Base-by-base conservation (phyloP, 179 eudicot species). In the Spinacia oleracea region DNA sequence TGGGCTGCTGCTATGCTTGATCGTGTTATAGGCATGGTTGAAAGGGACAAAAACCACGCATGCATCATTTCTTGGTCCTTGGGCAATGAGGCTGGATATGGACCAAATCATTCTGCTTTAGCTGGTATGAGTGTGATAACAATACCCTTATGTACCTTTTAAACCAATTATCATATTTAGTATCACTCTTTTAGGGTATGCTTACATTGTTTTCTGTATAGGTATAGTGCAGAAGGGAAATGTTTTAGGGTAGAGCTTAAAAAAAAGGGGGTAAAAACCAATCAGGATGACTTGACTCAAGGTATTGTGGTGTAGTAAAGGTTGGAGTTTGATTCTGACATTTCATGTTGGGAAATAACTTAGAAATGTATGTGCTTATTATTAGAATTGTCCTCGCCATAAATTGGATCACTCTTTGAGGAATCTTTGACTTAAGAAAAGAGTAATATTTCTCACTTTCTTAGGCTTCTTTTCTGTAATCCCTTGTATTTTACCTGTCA, bases 51-150 rank as follows among this genome's bases (percentile, higher is more conserved):
- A 86, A 96, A 96, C 77, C 97, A 96, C 53, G 91, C 97, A 16
- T 96, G 98, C 88, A 93, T 96, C 48, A 89, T 96, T 81, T 84
- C 91, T 25, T 96, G 99, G 99, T 96, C 99, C 34, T 83, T 96
- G 83, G 99, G 99, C 70, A 96, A 96, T 82, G 99, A 96, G 85
- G 71, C 99, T 76, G 88, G 94, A 84, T 96, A 96, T 86, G 99
- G 99, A 75, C 92, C 99, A 45, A 96, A 93, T 85, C 99, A 96
- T 88, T 90, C 92, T 83, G 97, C 97, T 85, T 79, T 88, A 70
- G 97, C 99, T 82, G 98, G 98, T 95, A 93, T 79, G 83, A 48
- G 74, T 51, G 29, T 32, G 27, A 60, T 27, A 34, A 40, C 18
- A 46, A 18, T 64, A 20, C 59, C 51, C 14, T 72, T 32, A 25